Evolutionary conservation across 2,329 filamentous ascomycete species (phyloP).

Genomic region (Alternaria ventricosa): DNA sequence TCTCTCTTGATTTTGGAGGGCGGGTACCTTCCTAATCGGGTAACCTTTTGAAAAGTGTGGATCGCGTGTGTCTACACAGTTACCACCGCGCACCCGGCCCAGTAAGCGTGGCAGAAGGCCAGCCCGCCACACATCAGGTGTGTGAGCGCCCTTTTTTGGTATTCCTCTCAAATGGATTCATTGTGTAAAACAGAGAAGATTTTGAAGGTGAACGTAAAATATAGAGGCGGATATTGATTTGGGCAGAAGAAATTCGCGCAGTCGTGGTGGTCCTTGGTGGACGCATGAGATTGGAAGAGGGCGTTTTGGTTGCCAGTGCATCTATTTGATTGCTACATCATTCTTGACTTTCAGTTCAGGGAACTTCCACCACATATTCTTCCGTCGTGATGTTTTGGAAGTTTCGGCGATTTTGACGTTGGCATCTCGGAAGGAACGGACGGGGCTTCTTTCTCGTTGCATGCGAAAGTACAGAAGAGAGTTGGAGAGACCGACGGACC

Average conservation of each 20-base stretch:
- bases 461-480: fast-evolving
- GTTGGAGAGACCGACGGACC: neutral
- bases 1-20: neutral
- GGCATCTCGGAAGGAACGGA: neutral
- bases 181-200: too few species aligned
- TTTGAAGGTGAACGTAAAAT: neutral
- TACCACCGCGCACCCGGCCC: neutral
- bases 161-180: too few species aligned
- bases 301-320: neutral
- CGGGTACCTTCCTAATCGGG: neutral
- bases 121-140: neutral
- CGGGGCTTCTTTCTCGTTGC: neutral
- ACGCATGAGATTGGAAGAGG: neutral
- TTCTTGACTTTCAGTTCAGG: neutral
- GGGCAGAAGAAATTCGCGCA: neutral
- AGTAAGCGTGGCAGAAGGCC: neutral
- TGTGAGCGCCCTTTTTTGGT: too few species aligned
- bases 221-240: neutral
- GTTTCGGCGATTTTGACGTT: neutral
- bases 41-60: neutral
- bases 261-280: neutral
- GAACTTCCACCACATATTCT: neutral
- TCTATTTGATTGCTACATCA: too few species aligned
- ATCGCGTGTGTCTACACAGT: neutral
- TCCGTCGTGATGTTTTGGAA: neutral